phyloP scores from a whole-genome alignment of 371 early-diverging fungal genomes.

The Mortierella polycephala region DNA sequence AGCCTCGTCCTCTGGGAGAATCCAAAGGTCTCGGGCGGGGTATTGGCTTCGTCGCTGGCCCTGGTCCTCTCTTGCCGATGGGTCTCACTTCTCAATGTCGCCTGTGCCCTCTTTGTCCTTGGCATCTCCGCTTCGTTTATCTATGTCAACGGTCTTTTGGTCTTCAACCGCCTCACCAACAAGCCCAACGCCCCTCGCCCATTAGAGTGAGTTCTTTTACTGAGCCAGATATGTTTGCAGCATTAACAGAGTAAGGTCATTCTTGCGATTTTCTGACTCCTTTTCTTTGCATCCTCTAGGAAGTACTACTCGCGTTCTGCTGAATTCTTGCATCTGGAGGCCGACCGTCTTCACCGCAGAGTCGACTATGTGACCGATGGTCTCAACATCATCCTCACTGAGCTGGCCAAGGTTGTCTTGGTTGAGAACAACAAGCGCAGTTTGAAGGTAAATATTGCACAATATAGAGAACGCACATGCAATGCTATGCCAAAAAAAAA shows the following conservation, averaged over 20 bases:
- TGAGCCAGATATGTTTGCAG: background rate
- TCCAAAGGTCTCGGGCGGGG: conserved; percentile 57
- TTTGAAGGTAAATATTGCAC: conserved; percentile 25
- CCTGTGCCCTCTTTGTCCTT: conserved; percentile 61
- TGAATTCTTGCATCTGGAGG: conserved; percentile 42
- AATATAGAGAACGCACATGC: background rate
- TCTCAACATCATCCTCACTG: conserved; percentile 58
- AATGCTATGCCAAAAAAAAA: background rate
- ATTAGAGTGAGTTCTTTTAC: conserved; percentile 41
- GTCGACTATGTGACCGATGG: conserved; percentile 57
- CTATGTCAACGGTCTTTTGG: conserved; percentile 62
- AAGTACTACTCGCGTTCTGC: conserved; percentile 37
- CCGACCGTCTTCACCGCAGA: conserved; percentile 53
- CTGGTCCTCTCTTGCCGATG: conserved; percentile 63
- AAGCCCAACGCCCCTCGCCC: conserved; percentile 57
- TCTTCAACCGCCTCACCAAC: conserved; percentile 57
- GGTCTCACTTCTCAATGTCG: conserved; percentile 65
- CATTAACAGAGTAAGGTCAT: too few relatives aligned
- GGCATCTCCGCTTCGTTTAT: conserved; percentile 63
- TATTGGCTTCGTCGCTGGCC: conserved; percentile 52
- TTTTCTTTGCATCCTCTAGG: conserved; percentile 6
- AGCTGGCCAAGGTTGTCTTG: conserved; percentile 62
- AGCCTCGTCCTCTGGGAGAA: conserved; percentile 68
- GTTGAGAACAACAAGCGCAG: conserved; percentile 66
- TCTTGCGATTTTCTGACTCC: background rate